Evolutionary conservation across 306 rosid species (phyloP), one percentile per base, ranked within the genome.

Genomic region (Dryas octopetala): DNA sequence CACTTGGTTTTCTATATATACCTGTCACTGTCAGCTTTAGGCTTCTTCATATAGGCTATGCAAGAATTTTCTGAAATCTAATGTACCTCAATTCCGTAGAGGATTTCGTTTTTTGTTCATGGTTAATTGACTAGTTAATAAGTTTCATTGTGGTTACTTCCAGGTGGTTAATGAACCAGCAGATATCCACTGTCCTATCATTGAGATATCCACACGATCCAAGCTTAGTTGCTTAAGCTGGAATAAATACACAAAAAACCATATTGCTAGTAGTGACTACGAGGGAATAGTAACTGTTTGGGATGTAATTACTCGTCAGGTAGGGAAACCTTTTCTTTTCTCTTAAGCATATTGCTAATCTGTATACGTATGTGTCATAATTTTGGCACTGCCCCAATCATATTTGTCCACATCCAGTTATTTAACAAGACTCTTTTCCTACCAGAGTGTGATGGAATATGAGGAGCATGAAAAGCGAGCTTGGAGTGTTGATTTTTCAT

Each of bases 381-480:
- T 44, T 23, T n/a, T 19, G 41, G 43, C 11, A 26, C 16, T 19
- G 53, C 44, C 15, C 44, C 17, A 60, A 28, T 9, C 54, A 32
- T 7, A 55, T 48, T 49, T 26, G 8, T 8, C 23, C 23, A 32
- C 63, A 52, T 52, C 23, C 1, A 3, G 4, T 61, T 73, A 66
- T 53, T 65, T 72, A 71, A 76, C 49, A 52, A 47, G 78, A 47
- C 9, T 66, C 9, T 45, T 15, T 54, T 61, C 41, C 78, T 73
- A 61, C 46, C 87, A 92, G 97, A 89, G 97, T 82, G 61, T 92
- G 73, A 95, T 90, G 95, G 98, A 95, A 68, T 91, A 91, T 62
- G 97, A 91, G 86, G 98, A 95, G 79, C 97, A 95, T 87, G 98
- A 95, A 88, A 95, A 85, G 66, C 93, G 97, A 66, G 95, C 92